Conservation (phyloP, 2,329 filamentous ascomycete genomes). For the Fragosphaeria purpurea region DNA sequence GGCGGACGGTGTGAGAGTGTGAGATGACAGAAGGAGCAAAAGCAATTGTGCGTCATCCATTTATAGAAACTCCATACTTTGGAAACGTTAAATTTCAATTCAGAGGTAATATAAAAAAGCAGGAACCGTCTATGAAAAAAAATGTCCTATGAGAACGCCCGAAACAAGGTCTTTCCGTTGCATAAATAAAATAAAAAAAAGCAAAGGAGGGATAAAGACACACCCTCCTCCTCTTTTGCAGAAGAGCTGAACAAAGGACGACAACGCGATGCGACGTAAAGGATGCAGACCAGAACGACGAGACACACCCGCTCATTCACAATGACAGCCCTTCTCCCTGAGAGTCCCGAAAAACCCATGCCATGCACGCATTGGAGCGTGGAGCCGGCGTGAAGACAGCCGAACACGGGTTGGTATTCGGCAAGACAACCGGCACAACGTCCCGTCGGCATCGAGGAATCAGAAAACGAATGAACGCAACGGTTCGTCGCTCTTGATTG, state of each 20-base stretch:
- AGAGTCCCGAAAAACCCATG: too few species aligned
- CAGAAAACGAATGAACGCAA: neutral
- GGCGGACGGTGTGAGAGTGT: neutral
- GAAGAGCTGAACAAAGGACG: too few species aligned
- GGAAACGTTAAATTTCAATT: too few species aligned
- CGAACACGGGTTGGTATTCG: too few species aligned
- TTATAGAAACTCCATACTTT: too few species aligned
- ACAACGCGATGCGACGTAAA: too few species aligned
- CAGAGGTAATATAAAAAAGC: too few species aligned
- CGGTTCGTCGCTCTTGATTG: too few species aligned
- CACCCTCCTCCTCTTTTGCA: neutral
- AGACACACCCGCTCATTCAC: neutral
- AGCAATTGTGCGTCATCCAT: neutral
- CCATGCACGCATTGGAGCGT: too few species aligned
- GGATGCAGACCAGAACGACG: neutral
- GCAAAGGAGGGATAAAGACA: constrained; percentile 4
- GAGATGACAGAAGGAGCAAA: neutral
- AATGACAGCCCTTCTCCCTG: too few species aligned
- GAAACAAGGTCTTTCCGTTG: too few species aligned
- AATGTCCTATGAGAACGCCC: neutral
- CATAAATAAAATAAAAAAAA: constrained; percentile 1
- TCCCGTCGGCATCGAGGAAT: neutral
- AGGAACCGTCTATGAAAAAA: neutral
- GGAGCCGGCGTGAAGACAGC: too few species aligned
- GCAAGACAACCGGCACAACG: constrained; percentile 4